These are phyloP conservation scores for Cucumis melo DNA, from an alignment of 306 rosid genomes.

Conservation along the genomic window DNA sequence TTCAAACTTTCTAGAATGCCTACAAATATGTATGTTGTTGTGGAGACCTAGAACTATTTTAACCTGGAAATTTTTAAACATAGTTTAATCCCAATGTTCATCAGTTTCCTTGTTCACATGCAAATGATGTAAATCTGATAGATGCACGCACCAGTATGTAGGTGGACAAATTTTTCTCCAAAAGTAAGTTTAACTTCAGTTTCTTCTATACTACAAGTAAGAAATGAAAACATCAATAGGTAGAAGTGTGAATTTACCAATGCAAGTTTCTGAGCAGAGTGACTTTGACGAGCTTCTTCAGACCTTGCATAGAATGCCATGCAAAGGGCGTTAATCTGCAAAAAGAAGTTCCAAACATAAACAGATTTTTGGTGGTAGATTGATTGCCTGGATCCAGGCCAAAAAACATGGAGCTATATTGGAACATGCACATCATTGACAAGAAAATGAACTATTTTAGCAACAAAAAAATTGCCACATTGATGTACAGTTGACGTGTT, in stretches of 20 bases:
- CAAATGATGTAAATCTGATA: not conserved
- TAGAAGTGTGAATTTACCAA: conserved; percentile 33
- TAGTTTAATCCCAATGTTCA: not conserved
- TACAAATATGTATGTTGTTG: not conserved
- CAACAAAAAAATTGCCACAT: not conserved
- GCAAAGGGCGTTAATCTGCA: conserved; percentile 85
- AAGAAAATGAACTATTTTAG: not conserved
- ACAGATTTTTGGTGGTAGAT: not conserved
- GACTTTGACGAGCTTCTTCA: conserved; percentile 83
- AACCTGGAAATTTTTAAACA: not conserved
- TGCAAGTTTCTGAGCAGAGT: conserved; percentile 79
- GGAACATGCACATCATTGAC: not conserved
- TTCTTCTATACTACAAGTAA: not conserved
- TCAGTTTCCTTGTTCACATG: not conserved
- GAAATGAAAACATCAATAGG: not conserved
- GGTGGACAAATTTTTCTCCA: not conserved
- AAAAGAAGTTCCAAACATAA: conserved; percentile 7
- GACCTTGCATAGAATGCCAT: conserved; percentile 94
- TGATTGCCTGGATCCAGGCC: not conserved
- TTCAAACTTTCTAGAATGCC: not conserved
- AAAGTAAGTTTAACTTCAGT: not conserved
- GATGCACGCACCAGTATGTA: not conserved
- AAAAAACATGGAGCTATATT: not conserved
- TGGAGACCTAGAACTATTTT: not conserved
- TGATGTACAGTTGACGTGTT: not conserved